Base-by-base conservation (phyloP, 305 asterid genomes). In the Fraxinus baroniana region DNA sequence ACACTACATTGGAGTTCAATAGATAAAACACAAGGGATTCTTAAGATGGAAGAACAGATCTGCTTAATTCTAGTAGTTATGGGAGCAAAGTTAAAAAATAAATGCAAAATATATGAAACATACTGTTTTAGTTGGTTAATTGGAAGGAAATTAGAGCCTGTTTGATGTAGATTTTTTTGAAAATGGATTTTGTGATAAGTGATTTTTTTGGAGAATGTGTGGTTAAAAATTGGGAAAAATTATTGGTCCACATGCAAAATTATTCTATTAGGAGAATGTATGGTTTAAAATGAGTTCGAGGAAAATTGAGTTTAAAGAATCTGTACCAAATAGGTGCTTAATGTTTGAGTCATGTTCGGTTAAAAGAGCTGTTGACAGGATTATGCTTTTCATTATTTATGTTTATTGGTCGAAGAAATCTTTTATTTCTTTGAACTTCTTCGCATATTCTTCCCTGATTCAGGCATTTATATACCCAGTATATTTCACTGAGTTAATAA, bases 371-470 rank as follows among this genome's bases (percentile, higher is more conserved):
- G 72, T 49, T 24, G 76, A 46, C 24, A 46, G 62, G 17, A 28
- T 37, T 70, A 71, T 64, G 78, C 60, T 68, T 55, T 55, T 18
- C 78, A 37, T 30, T 74, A 32, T 41, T 22, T 73, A 64, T 75
- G 80, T 64, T 60, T 72, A 57, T 82, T 82, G 79, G 71, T 79
- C 17, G 80, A 35, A 60, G 64, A 62, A 60, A 74, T 72, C 44
- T 15, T 72, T 32, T 28, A 66, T 66, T 71, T 33, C 24, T 35
- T 35, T 71, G 10, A 71, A 13, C 44, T 71, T 32, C 52, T 78
- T 66, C 8, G 39, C 44, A 39, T 17, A 30, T 22, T 72, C 76
- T 37, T 60, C 62, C 37, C 77, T 77, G 57, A 39, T 26, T 33
- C 26, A 4, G 73, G 80, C 80, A 30, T 80, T 71, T 64, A 15